phyloP scores from a whole-genome alignment of 1,284 basidiomycete genomes.

The Mycena sp. region DNA sequence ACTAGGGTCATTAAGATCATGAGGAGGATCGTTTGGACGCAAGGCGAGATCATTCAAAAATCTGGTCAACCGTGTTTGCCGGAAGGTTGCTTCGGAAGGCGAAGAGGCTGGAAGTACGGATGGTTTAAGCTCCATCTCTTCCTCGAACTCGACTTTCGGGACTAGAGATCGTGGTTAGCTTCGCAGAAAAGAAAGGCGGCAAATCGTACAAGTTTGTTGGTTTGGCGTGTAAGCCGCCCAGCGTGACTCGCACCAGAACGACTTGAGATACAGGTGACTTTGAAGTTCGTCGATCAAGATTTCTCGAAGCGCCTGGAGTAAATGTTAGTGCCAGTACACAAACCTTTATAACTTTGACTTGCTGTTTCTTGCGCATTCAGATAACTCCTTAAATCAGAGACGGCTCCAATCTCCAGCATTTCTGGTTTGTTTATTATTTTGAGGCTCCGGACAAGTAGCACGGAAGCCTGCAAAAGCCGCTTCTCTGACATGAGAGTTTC shows the following conservation, averaged over 20 bases:
- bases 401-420: slow-evolving; percentile 94
- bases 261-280: slow-evolving; percentile 97
- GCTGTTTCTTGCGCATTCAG: slow-evolving; percentile 90
- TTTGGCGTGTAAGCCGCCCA: slow-evolving; percentile 90
- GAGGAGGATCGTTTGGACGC: slow-evolving; percentile 85
- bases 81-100: slow-evolving; percentile 49
- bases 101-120: slow-evolving; percentile 43
- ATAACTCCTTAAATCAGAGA: slow-evolving; percentile 90
- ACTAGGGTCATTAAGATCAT: slow-evolving; percentile 73
- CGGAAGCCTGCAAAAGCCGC: slow-evolving; percentile 89
- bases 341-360: slow-evolving; percentile 43
- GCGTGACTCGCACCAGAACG: slow-evolving; percentile 93
- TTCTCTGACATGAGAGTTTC: slow-evolving; percentile 98
- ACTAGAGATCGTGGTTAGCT: slow-evolving; percentile 52
- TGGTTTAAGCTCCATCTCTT: slow-evolving; percentile 52
- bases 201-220: slow-evolving; percentile 78
- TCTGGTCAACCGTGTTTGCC: slow-evolving; percentile 63
- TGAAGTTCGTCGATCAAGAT: slow-evolving; percentile 97
- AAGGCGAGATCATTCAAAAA: slow-evolving; percentile 80
- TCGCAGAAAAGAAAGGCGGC: slow-evolving; percentile 15
- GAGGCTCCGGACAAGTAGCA: slow-evolving; percentile 88
- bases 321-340: slow-evolving; percentile 27
- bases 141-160: slow-evolving; percentile 67
- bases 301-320: slow-evolving; percentile 83
- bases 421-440: slow-evolving; percentile 94